Conservation (phyloP, 305 asterid genomes). For the Fraxinus ornus region DNA sequence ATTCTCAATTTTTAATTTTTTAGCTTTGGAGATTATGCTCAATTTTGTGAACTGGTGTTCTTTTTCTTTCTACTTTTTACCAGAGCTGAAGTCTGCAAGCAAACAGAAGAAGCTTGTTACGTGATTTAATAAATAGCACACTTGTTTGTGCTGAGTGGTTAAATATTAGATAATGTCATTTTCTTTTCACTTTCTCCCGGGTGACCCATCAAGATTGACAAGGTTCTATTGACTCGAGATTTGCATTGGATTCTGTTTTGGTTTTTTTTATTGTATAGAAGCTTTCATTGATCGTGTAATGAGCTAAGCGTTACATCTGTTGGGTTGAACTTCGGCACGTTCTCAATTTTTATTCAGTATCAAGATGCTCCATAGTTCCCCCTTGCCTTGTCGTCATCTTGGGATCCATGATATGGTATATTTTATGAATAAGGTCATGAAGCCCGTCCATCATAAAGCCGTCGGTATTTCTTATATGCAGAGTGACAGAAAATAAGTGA, state of each 20-base stretch:
- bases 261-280: conserved; percentile 20
- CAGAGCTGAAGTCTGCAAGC: conserved; percentile 49
- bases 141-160: conserved; percentile 30
- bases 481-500: conserved; percentile 39
- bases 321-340: conserved; percentile 22
- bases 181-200: conserved; percentile 28
- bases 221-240: conserved; percentile 36
- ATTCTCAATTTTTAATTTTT: neutral
- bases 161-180: conserved; percentile 25
- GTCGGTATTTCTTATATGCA: conserved; percentile 33
- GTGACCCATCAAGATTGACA: conserved; percentile 28
- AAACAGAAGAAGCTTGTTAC: conserved; percentile 22
- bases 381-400: conserved; percentile 22
- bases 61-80: conserved; percentile 2
- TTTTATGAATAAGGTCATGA: conserved; percentile 48
- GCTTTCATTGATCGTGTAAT: conserved; percentile 30
- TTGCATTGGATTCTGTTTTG: conserved; percentile 21
- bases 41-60: conserved; percentile 7
- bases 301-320: conserved; percentile 24
- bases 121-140: conserved; percentile 29
- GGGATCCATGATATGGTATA: conserved; percentile 26
- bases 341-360: conserved; percentile 20
- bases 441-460: conserved; percentile 38
- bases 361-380: conserved; percentile 41
- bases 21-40: conserved; percentile 3